These are phyloP conservation scores for Rhytidiadelphus loreus DNA, from an alignment of 225 moss, liverwort and hornwort genomes.

Conservation along the genomic window DNA sequence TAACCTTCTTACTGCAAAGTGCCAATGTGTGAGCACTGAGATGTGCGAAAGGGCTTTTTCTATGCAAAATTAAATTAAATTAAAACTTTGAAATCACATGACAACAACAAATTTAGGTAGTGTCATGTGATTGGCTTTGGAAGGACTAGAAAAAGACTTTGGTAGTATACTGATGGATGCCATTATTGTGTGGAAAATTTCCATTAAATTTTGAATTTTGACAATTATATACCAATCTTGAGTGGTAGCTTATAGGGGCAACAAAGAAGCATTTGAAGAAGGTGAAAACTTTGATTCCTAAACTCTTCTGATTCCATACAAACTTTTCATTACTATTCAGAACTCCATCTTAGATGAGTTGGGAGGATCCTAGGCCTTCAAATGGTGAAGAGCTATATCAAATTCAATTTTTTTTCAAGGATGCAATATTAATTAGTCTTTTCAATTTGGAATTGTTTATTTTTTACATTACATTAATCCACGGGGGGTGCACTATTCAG, in stretches of 20 bases:
- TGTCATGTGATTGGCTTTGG: too few species aligned
- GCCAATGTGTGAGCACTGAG: too few species aligned
- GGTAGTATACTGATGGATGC: neutral
- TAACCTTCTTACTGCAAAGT: neutral
- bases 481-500: too few species aligned
- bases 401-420: neutral
- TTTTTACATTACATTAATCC: too few species aligned
- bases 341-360: neutral
- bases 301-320: neutral
- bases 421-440: neutral
- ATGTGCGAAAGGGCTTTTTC: too few species aligned
- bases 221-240: accelerated
- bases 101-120: too few species aligned
- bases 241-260: accelerated
- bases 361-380: neutral
- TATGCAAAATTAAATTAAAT: too few species aligned
- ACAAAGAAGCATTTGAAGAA: neutral
- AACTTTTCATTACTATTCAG: neutral
- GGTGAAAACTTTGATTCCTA: neutral
- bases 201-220: neutral
- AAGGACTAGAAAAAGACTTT: too few species aligned
- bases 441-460: neutral
- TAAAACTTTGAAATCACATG: too few species aligned
- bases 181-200: neutral
- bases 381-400: neutral